These are phyloP conservation scores for Blastobotrys buckinghamii DNA, from an alignment of 1,139 yeast genomes.

Conservation along the genomic window DNA sequence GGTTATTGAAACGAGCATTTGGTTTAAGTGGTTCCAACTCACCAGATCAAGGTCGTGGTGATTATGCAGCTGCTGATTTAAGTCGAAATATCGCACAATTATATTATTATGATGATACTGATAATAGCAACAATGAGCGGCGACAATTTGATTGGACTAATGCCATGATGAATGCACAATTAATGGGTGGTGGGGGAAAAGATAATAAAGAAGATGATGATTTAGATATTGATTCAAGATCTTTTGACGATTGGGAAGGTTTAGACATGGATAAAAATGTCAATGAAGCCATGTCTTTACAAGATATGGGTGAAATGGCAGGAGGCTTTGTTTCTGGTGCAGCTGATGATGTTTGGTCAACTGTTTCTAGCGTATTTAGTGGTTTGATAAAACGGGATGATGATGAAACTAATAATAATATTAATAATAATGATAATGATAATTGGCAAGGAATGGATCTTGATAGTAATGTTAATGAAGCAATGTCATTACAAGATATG, in stretches of 20 bases:
- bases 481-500: neutral
- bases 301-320: neutral
- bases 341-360: neutral
- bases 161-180: neutral
- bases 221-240: neutral
- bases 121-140: too few relatives aligned
- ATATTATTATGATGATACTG: too few relatives aligned
- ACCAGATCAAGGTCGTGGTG: neutral
- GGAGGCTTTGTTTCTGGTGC: neutral
- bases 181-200: neutral
- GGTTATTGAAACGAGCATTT: neutral
- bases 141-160: neutral
- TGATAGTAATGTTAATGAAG: neutral
- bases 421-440: too few relatives aligned
- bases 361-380: neutral
- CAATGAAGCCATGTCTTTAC: neutral
- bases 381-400: neutral
- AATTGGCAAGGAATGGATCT: too few relatives aligned
- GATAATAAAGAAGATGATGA: neutral
- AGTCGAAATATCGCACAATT: neutral
- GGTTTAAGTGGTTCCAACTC: too few relatives aligned
- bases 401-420: too few relatives aligned
- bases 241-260: neutral
- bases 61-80: neutral
- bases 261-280: neutral